Evolutionary conservation across 2,329 filamentous ascomycete species (phyloP).

Genomic region (Paradendryphiella salina): DNA sequence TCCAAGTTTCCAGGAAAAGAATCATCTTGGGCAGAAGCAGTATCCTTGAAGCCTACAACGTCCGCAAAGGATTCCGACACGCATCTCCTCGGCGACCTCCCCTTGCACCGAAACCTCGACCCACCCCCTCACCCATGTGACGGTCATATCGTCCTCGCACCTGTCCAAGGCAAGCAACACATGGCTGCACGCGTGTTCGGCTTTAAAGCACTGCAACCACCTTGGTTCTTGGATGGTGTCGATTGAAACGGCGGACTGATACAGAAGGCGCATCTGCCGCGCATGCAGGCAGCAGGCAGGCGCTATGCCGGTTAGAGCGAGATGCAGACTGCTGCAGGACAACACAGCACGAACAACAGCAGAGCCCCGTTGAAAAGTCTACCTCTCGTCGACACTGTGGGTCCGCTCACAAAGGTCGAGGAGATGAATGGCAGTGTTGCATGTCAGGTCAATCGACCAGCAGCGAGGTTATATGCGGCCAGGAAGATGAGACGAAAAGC

Average conservation of each 20-base stretch:
- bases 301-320: constrained; percentile 4
- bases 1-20: too few species aligned
- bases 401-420: neutral
- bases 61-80: too few species aligned
- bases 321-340: constrained; percentile 4
- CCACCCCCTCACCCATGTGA: too few species aligned
- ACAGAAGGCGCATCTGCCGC: neutral
- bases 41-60: too few species aligned
- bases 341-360: constrained; percentile 1
- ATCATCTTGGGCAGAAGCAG: too few species aligned
- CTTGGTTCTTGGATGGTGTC: neutral
- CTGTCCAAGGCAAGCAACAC: too few species aligned
- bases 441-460: too few species aligned
- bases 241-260: constrained; percentile 3
- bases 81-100: too few species aligned
- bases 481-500: constrained; percentile 9
- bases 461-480: neutral
- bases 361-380: neutral
- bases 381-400: neutral
- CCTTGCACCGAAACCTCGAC: too few species aligned
- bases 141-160: too few species aligned
- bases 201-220: too few species aligned
- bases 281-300: neutral
- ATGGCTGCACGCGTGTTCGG: too few species aligned
- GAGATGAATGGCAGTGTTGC: neutral